Base-by-base conservation (phyloP, 441 rosid species). In the Kokia cookei region DNA sequence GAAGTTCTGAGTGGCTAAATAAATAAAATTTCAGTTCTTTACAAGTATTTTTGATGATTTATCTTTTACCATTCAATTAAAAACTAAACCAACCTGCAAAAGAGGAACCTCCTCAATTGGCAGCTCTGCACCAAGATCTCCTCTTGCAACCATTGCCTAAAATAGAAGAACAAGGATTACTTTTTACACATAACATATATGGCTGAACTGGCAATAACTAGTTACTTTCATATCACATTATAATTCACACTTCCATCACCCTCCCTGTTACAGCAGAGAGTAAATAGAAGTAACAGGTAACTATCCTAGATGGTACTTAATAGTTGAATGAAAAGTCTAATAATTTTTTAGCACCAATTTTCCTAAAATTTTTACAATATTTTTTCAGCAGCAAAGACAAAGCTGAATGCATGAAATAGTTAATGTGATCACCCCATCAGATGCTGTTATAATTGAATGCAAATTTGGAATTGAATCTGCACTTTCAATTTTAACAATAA, bases 41-140 rank as follows among this genome's bases (percentile, higher is more conserved):
- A 61, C 7, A 65, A 58, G 69, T 26, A 71, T 69, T 37, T 55
- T 63, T 57, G 53, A 79, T 17, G 58, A 60, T 26, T 61, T 61
- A 15, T 71, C 45, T 15, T 59, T 50, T n/a, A 62, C 70, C 75
- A 65, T 74, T 60, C 62, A 63, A 45, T 24, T 53, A 59, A 26
- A 13, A 54, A 70, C 64, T 74, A 84, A 69, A 13, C 69, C 60
- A 83, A 93, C 98, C 97, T 96, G 99, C 81, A 96, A 84, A 82
- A 90, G 88, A 40, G 99, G 98, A 65, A 92, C 98, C 86, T 96
- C 99, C 88, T 96, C 98, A 73, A 93, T 90, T n/a, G 99, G 99
- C 79, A 93, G 97, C 90, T 96, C 97, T 68, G 99, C 98, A 75
- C 99, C 99, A 74, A 96, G 98, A 86, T 61, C 65, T 61, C 65